Evolutionary conservation across 352 stramenopile species (phyloP).

Genomic region (Globisporangium middletonii): DNA sequence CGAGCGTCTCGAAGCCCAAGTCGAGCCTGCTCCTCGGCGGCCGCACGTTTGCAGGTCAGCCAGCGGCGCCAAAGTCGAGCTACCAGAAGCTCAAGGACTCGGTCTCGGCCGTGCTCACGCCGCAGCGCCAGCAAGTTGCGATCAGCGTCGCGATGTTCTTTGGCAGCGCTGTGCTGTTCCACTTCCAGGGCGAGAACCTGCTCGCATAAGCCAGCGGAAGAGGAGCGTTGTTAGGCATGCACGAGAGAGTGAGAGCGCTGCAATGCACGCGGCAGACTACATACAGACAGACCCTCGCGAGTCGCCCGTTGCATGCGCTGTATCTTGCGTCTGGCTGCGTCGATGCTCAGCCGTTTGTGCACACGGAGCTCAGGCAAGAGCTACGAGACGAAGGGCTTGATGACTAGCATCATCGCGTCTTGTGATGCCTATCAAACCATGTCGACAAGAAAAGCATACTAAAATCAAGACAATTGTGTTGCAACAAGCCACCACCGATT

Average conservation of each 20-base stretch:
- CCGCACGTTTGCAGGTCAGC: constrained; percentile 35
- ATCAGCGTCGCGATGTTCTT: constrained; percentile 74
- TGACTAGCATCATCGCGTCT: too few relatives aligned
- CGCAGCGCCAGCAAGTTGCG: constrained; percentile 67
- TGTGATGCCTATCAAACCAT: too few relatives aligned
- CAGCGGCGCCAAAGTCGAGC: constrained; percentile 45
- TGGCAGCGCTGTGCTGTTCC: constrained; percentile 66
- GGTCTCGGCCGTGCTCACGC: constrained; percentile 51
- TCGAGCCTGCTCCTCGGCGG: constrained; percentile 43
- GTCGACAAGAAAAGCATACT: too few relatives aligned
- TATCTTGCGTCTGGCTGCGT: too few relatives aligned
- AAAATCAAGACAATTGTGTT: too few relatives aligned
- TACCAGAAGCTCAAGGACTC: constrained; percentile 66
- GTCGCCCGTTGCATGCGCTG: too few relatives aligned
- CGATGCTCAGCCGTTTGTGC: too few relatives aligned
- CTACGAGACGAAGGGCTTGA: too few relatives aligned
- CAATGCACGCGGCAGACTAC: too few relatives aligned
- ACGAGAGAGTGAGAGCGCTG: constrained; percentile 1
- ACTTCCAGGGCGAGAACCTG: constrained; percentile 82
- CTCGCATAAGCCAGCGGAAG: constrained; percentile 35
- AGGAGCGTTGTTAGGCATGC: background rate
- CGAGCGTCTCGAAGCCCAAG: constrained; percentile 58
- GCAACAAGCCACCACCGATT: too few relatives aligned
- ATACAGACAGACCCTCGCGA: too few relatives aligned
- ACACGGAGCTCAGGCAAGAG: too few relatives aligned